Base-by-base conservation (phyloP, 345 rosid genomes). In the Theobroma cacao region DNA sequence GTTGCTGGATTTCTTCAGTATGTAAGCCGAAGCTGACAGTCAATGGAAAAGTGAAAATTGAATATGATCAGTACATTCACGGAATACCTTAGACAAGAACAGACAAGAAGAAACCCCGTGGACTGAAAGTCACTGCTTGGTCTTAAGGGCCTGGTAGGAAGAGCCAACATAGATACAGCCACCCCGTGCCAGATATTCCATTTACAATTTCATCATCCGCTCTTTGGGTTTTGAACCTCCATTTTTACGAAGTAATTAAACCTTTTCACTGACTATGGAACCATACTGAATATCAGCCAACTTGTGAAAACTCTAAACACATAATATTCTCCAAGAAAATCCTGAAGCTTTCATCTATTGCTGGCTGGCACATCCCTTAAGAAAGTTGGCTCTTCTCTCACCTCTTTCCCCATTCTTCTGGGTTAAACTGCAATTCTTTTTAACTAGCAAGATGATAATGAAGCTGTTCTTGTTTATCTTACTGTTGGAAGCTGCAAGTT, bases 391-490 rank as follows among this genome's bases (percentile, higher is more conserved):
- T 30, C 36, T 30, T 18, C 38, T 15, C 22, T 61, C 10, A 31
- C 3, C 3, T 52, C 34, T 20, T 22, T n/a, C 50, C 55, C 50
- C 18, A 13, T 53, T 66, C 56, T 53, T 22, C 22, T 17, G 13
- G 43, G 17, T 59, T 59, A 59, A 61, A 30, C 68, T 33, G 43
- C 30, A 12, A n/a, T n/a, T 40, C 7, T 22, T 24, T 40, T 36
- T 24, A 3, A 17, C 20, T 15, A 18, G 0, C 17, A 50, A 62
- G 20, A 81, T 81, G 83, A 22, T 68, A 36, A 12, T 83, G 79
- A 83, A 79, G 83, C 66, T 86, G 3, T 28, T 86, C 30, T 18
- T 79, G 74, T 67, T 86, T 22, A 63, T 77, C 53, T 36, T 86
- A 55, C 48, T 84, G 48, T 63, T 84, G 14, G 81, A 31, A 66